phyloP scores from a whole-genome alignment of 2,329 filamentous ascomycete species.

The Phialophora chinensis region DNA sequence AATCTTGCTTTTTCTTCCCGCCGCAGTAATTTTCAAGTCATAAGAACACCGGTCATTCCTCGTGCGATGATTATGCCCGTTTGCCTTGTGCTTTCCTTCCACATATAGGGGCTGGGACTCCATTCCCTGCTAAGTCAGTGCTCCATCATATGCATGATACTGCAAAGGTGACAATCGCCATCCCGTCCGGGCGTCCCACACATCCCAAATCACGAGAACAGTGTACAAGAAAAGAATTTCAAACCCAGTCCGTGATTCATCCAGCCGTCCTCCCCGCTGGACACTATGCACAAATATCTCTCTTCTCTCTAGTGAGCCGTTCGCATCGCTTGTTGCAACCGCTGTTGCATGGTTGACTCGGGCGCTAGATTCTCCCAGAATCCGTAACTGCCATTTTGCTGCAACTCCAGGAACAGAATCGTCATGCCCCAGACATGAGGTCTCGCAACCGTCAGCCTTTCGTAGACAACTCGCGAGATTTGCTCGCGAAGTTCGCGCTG shows the following conservation, averaged over 20 bases:
- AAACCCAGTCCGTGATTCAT: constrained; percentile 19
- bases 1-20: constrained; percentile 26
- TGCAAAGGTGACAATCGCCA: constrained; percentile 28
- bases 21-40: constrained; percentile 11
- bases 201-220: constrained; percentile 26
- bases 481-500: constrained; percentile 85
- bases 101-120: constrained; percentile 14
- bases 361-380: constrained; percentile 71
- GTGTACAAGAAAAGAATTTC: constrained; percentile 36
- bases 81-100: constrained; percentile 21
- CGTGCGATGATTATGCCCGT: constrained; percentile 31
- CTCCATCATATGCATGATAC: constrained; percentile 32
- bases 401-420: constrained; percentile 82
- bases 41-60: constrained; percentile 35
- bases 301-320: constrained; percentile 22
- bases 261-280: constrained; percentile 7
- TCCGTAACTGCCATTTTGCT: constrained; percentile 87
- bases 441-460: constrained; percentile 85
- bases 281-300: constrained; percentile 15
- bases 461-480: constrained; percentile 84
- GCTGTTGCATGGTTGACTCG: constrained; percentile 32
- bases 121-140: constrained; percentile 17
- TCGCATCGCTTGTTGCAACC: constrained; percentile 37
- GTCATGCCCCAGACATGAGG: constrained; percentile 96
- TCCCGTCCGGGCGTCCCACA: constrained; percentile 14